Evolutionary conservation across 1,139 yeast genomes (phyloP), one percentile per base, ranked within the genome.

Genomic region (Pichia cactophila): DNA sequence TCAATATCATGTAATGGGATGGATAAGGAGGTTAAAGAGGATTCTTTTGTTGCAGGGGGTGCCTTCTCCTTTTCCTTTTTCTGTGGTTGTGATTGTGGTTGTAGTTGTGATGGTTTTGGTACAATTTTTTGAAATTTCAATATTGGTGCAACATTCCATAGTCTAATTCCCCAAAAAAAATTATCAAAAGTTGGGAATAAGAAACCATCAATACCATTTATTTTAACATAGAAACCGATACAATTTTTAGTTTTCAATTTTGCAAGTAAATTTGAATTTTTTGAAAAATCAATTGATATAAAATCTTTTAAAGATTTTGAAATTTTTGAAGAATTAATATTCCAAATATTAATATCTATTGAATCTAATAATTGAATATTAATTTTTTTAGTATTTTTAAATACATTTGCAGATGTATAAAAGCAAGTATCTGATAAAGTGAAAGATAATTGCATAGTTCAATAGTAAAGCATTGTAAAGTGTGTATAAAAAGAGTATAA

Each of bases 1-100:
- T 62, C 64, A 10, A 58, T 49, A 8, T 44, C 20, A 33, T 48
- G 42, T 14, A 50, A 40, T 9, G 38, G 23, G 20, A 28, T 28
- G 9, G 35, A 6, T 31, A n/a, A 31, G 1, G 35, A 5, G 14
- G n/a, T 11, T 5, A 10, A 3, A 9, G 12, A 29, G 10, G 31
- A 4, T 11, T 29, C 31, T 5, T 29, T 11, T 29, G 10, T 9
- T 29, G 7, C 10, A 11, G 4, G 7, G 10, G 31, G 12, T 5
- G 3, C 12, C 31, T 23, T 23, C 23, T 23, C 23, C 5, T 23
- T 23, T 23, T 23, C 23, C 23, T 23, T 23, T 5, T 23, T 23
- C 23, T 23, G 31, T 28, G 11, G 31, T 28, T 28, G 31, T 28
- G 29, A 2, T 28, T 8, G 29, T 28, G 5, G 29, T 31, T 2